Conservation (phyloP, 306 rosid genomes). For the Dryas alaskensis region DNA sequence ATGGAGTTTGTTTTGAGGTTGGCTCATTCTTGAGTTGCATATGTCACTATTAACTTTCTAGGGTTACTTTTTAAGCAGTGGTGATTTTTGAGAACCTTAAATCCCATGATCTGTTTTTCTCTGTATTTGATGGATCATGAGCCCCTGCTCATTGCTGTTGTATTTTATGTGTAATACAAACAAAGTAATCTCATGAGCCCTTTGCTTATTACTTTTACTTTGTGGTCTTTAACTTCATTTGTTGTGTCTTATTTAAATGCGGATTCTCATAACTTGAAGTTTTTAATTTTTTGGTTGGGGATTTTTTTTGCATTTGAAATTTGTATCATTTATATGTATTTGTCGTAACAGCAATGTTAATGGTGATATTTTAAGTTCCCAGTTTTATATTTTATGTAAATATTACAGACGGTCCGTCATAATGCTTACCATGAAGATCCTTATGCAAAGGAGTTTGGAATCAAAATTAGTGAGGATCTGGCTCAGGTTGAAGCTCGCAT, state of each 20-base stretch:
- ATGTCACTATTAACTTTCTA: not conserved
- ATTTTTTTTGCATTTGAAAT: not conserved
- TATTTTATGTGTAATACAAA: too few relatives aligned
- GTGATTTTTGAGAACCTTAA: too few relatives aligned
- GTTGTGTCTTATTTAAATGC: not conserved
- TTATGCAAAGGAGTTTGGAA: constrained; percentile 87
- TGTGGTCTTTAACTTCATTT: not conserved
- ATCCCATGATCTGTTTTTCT: not conserved
- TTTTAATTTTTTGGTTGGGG: not conserved
- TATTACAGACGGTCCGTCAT: constrained; percentile 68
- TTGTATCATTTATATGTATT: too few relatives aligned
- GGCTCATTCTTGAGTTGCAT: not conserved
- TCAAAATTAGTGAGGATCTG: constrained; percentile 78
- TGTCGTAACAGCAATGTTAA: not conserved
- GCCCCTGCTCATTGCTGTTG: too few relatives aligned
- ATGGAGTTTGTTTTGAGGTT: not conserved
- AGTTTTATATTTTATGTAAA: not conserved
- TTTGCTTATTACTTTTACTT: not conserved
- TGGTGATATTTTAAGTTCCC: not conserved
- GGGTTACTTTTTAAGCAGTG: not conserved
- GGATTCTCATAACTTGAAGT: not conserved
- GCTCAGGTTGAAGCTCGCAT: constrained; percentile 99
- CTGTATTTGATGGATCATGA: not conserved
- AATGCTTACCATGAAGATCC: constrained; percentile 86
- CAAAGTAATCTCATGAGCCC: not conserved